Base-by-base conservation (phyloP, 1,284 basidiomycete species). In the Pascua guehoae region DNA sequence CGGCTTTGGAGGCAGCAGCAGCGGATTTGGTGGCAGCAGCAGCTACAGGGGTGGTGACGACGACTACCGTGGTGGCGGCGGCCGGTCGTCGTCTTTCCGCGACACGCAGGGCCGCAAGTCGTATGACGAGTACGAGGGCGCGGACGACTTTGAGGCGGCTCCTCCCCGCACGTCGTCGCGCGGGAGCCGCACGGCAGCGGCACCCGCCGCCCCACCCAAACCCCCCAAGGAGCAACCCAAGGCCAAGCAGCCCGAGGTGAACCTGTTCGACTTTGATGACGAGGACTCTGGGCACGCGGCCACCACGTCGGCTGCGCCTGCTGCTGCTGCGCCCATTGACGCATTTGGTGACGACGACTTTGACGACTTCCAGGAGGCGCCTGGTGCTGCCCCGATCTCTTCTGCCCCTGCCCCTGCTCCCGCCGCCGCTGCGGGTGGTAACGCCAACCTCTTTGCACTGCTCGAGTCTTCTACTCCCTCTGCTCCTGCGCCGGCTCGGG, bases 51-150 rank as follows among this genome's bases (percentile, higher is more conserved):
- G 41, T n/a, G 45, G 49, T 38, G 64, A 63, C 44, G 67, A 69
- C 61, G 62, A 65, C 56, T 66, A 57, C 54, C 56, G 56, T 14
- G 53, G 51, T 39, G 42, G 49, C 47, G 49, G 54, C 44, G 43
- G 42, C 1, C 38, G 47, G 39, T 49, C 49, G 14, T 46, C 49
- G 16, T 32, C 32, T 15, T 60, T 56, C 54, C 49, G 47, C 9
- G 58, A 60, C 51, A 38, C 44, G 10, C 18, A 41, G 39, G n/a
- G 41, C n/a, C 55, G 56, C 48, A 53, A 51, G 37, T 66, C 67
- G 37, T 75, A 67, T 42, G 94, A 98, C 67, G 95, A 97, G 75
- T 98, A 98, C 74, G 90, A 97, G 66, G 96, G 95, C 5, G 95
- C 96, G 1, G 96, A 96, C 55, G 91, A 93, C 71, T 96, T 98